Percentiles rank a stretch among this genome's conserved stretches.
Conservation (phyloP, 2,329 filamentous ascomycete species). For the Xylaria sp. region DNA sequence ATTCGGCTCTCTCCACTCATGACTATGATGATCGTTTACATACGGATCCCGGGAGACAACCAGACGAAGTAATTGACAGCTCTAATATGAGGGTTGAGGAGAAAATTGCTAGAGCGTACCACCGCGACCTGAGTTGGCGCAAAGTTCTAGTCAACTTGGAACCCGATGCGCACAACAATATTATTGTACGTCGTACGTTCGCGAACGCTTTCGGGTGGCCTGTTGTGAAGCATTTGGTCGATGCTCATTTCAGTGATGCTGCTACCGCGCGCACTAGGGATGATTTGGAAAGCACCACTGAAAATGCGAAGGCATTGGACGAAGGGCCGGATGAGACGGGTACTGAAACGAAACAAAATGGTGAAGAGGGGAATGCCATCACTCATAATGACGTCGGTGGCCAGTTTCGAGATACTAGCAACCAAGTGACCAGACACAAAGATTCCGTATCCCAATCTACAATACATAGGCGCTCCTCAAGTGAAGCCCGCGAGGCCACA, state of each 20-base stretch:
- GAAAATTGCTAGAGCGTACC: constrained; percentile 96
- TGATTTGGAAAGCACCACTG: constrained; percentile 71
- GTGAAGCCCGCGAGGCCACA: constrained; percentile 53
- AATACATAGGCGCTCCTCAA: constrained; percentile 42
- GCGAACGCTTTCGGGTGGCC: constrained; percentile 98
- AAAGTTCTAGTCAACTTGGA: constrained; percentile 96
- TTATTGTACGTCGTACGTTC: constrained; percentile 95
- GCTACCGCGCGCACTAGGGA: constrained; percentile 72
- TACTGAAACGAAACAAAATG: constrained; percentile 60
- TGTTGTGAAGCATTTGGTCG: constrained; percentile 92
- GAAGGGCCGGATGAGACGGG: constrained; percentile 70
- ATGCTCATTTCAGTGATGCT: constrained; percentile 90
- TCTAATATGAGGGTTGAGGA: constrained; percentile 91
- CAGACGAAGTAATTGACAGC: constrained; percentile 63
- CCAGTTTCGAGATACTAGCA: constrained; percentile 2
- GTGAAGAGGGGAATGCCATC: constrained; percentile 44
- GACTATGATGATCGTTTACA: constrained; percentile 64
- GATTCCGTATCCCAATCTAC: not conserved
- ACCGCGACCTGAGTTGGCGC: constrained; percentile 90
- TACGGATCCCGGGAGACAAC: constrained; percentile 58
- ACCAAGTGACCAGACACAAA: not conserved
- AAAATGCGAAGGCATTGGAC: constrained; percentile 72
- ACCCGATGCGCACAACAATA: constrained; percentile 98
- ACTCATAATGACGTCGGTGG: not conserved
- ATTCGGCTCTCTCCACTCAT: constrained; percentile 55